Conservation (phyloP, 108 stramenopile genomes). For the Cyclotella choctawhatcheeana region DNA sequence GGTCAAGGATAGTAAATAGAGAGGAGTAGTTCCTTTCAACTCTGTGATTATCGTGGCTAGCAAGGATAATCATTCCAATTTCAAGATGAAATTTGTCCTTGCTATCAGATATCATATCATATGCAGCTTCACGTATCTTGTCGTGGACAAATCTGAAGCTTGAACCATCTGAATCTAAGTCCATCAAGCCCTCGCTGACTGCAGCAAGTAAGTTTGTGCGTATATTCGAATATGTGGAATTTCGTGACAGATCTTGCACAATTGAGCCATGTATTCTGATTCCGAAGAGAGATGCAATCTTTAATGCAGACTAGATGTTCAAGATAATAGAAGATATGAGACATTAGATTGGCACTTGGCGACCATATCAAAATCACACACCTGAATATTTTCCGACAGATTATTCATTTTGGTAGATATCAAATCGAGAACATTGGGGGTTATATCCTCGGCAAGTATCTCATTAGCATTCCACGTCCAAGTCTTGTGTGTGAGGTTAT, state of each 20-base stretch:
- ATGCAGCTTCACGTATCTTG: conserved; percentile 59
- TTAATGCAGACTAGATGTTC: conserved; percentile 23
- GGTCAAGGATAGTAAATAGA: conserved; percentile 4
- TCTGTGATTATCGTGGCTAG: neutral
- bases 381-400: neutral
- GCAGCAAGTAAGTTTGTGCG: neutral
- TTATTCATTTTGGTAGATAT: conserved; percentile 34
- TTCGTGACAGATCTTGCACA: neutral
- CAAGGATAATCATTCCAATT: conserved; percentile 1
- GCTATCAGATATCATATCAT: conserved; percentile 42
- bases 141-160: conserved; percentile 50
- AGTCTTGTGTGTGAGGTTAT: conserved; percentile 14
- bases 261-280: conserved; percentile 15
- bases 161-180: neutral
- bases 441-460: conserved; percentile 20
- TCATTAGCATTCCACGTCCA: conserved; percentile 41
- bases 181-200: neutral
- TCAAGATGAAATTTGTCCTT: conserved; percentile 5
- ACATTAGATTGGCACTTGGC: neutral
- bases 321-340: conserved; percentile 10
- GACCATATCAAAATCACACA: neutral
- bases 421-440: conserved; percentile 50
- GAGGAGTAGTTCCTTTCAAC: neutral
- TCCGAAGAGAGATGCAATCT: conserved; percentile 40
- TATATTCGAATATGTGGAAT: neutral